These are phyloP conservation scores for Trametes elegans DNA, from an alignment of 768 basidiomycete species.

Conservation along the genomic window DNA sequence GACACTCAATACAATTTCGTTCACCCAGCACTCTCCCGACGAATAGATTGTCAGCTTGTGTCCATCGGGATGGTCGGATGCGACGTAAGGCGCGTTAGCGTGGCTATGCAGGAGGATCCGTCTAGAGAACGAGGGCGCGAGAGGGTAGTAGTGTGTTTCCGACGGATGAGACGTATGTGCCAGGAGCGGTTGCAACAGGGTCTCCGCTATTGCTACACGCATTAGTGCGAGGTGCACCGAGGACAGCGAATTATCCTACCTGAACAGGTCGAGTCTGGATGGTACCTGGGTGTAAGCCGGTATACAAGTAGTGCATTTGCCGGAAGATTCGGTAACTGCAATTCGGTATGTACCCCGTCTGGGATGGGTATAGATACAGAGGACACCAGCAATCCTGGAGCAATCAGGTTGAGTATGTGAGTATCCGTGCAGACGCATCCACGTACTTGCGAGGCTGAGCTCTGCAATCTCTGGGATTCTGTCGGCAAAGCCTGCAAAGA, in stretches of 20 bases:
- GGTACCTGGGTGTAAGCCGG: constrained; percentile 39
- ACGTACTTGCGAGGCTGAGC: constrained; percentile 46
- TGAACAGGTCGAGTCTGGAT: constrained; percentile 27
- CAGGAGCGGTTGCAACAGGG: constrained; percentile 63
- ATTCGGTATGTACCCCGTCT: constrained; percentile 37
- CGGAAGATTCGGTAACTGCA: constrained; percentile 54
- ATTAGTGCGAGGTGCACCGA: not conserved
- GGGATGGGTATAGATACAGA: constrained; percentile 11
- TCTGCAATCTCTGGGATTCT: constrained; percentile 33
- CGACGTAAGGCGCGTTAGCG: constrained; percentile 61
- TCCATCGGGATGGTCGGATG: constrained; percentile 33
- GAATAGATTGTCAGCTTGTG: constrained; percentile 60
- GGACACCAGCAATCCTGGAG: constrained; percentile 5
- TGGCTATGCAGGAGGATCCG: constrained; percentile 67
- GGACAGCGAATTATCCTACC: constrained; percentile 21
- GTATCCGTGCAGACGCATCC: not conserved
- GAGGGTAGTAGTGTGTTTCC: constrained; percentile 70
- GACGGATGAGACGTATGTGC: constrained; percentile 54
- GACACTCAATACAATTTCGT: constrained; percentile 49
- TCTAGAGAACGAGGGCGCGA: constrained; percentile 33
- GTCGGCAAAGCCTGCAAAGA: constrained; percentile 52
- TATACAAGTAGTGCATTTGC: constrained; percentile 69
- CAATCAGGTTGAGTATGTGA: not conserved
- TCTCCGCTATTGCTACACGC: constrained; percentile 34
- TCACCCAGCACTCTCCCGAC: constrained; percentile 51